These are phyloP conservation scores for Tulasnella sp. DNA, from an alignment of 768 basidiomycete genomes.

Conservation along the genomic window DNA sequence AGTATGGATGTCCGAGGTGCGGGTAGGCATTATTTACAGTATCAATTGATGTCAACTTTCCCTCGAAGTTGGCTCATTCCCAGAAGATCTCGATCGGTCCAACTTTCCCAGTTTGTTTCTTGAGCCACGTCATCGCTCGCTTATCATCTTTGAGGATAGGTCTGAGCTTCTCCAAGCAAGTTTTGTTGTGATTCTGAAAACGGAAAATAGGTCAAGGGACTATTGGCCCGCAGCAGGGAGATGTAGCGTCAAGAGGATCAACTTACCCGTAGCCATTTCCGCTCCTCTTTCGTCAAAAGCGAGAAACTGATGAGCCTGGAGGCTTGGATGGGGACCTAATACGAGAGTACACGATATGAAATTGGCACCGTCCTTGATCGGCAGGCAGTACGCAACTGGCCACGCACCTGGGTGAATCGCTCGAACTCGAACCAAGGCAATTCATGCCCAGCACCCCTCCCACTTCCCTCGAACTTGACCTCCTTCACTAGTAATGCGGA, in stretches of 20 bases:
- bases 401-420: constrained; percentile 68
- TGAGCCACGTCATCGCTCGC: constrained; percentile 16
- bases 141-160: constrained; percentile 16
- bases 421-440: constrained; percentile 74
- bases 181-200: constrained; percentile 12
- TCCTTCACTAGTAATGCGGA: constrained; percentile 67
- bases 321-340: constrained; percentile 16
- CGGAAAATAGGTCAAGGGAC: background rate
- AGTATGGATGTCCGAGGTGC: too few relatives aligned
- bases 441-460: background rate
- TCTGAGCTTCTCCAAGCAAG: constrained; percentile 10
- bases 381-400: too few relatives aligned
- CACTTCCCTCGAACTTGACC: constrained; percentile 26
- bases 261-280: constrained; percentile 40
- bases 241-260: too few relatives aligned
- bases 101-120: constrained; percentile 6
- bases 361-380: too few relatives aligned
- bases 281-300: constrained; percentile 55
- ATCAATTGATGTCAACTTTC: too few relatives aligned
- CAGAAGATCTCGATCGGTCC: constrained; percentile 13
- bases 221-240: too few relatives aligned
- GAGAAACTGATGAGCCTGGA: constrained; percentile 27
- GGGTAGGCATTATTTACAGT: too few relatives aligned
- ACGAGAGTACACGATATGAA: background rate
- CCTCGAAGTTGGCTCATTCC: constrained; percentile 8